Base-by-base conservation (phyloP, 2,329 filamentous ascomycete species). In the Leptoxyphium fumago region DNA sequence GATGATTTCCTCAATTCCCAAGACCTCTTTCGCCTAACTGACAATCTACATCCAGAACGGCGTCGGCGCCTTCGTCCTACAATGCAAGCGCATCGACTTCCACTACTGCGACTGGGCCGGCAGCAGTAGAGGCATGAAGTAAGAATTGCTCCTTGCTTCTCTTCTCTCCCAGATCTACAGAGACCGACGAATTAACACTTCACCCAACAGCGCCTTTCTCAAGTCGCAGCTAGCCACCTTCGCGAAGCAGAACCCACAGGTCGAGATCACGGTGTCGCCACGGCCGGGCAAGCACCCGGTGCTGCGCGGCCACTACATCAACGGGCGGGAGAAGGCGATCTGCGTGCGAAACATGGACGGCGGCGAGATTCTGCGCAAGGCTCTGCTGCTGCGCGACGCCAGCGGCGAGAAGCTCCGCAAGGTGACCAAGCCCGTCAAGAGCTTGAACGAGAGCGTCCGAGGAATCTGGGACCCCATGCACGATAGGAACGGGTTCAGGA, bases 91-190 rank as follows among this genome's bases (percentile, higher is more conserved):
- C 61, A 72, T 98, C 64, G 85, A 94, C 64, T 85, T 98, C 61
- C 84, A 94, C 70, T 98, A 94, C 71, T 96, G 91, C 72, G 87
- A 96, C 73, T 88, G 83, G 77, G 85, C 84, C 46, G 91, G 88
- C 50, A 94, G 85, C 64, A 96, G 89, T 32, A 78, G 71, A 59
- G 91, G 91, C 61, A 95, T 96, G 87, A 91, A 94, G 84, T 91
- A 72, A 50, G 74, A 15, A 36, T 5, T 9, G 32, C 3, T 5
- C 9, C 32, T 10, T 8, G 14, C 29, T 38, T 9, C 14, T 14
- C 14, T 43, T 39, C 10, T 43, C 32, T 18, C 15, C 10, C 9
- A n/a, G 7, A 26, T 3, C 7, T 26, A 26, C 21, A 7, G 7
- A 26, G 3, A 26, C 21, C 7, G 21, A 7, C 21, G 7, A 46